Evolutionary conservation across 129 eudicot species (phyloP).

Genomic region (Rutidosis leptorrhynchoides): DNA sequence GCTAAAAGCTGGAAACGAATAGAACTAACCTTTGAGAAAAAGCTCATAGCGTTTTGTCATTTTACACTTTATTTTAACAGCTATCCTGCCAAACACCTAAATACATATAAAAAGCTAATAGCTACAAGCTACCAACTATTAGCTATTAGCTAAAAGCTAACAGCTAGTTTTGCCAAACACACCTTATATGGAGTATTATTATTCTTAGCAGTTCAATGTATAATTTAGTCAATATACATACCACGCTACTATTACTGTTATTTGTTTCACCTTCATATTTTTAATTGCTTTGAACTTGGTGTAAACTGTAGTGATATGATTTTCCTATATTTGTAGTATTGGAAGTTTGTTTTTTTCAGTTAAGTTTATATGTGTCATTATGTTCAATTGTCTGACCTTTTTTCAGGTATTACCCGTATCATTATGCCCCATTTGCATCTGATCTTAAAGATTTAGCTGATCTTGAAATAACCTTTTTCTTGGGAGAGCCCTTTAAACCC

Average conservation of each 20-base stretch:
- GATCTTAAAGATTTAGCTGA: conserved; percentile 85
- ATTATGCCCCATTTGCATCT: conserved; percentile 99
- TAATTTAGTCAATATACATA: not conserved
- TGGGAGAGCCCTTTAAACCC: conserved; percentile 97
- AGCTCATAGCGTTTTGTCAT: too few relatives aligned
- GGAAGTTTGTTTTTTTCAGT: conserved; percentile 7
- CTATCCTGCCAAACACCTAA: too few relatives aligned
- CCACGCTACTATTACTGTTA: conserved; percentile 10
- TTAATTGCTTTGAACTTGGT: not conserved
- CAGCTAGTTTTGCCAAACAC: too few relatives aligned
- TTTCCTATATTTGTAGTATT: conserved; percentile 2
- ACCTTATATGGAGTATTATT: not conserved
- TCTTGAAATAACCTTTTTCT: conserved; percentile 77
- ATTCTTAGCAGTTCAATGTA: conserved; percentile 3
- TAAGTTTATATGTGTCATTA: not conserved
- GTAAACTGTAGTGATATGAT: conserved; percentile 7
- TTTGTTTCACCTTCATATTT: not conserved
- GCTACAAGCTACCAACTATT: too few relatives aligned
- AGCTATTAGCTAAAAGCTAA: too few relatives aligned
- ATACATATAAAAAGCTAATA: too few relatives aligned
- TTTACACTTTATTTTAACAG: too few relatives aligned
- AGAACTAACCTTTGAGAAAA: too few relatives aligned
- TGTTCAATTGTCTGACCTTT: conserved; percentile 18
- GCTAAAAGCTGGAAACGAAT: too few relatives aligned
- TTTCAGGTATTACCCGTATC: conserved; percentile 91